Evolutionary conservation across 163 green algal species (phyloP), one percentile per base, ranked within the genome.

Genomic region (Chlamydomonas reinhardtii): DNA sequence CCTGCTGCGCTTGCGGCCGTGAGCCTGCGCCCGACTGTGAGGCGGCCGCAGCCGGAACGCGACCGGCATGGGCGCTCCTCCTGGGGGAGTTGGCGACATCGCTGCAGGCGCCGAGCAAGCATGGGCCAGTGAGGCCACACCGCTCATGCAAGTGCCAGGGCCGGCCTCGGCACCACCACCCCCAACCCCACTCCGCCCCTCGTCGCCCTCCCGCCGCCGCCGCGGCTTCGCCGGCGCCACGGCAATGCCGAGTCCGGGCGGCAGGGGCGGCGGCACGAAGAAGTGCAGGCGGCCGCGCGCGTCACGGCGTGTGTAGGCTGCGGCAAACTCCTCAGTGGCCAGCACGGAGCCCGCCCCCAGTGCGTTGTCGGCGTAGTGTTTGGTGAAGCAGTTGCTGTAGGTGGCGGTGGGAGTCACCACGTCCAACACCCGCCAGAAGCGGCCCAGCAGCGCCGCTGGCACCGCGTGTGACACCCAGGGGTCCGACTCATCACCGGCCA

Each of bases 301-400:
- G 59, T 87, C 81, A 0, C 59, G 27, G 5, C 25, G 27, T 27
- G 71, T 76, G 71, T 75, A 81, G 22, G 52, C 25, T 0, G 35
- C 56, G 24, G 81, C 81, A 22, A 87, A 81, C 19, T 81, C 29
- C 37, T 82, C 34, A 24, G 54, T 85, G 37, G 80, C 88, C 65
- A 92, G 64, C 78, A 92, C 59, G 8, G 91, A 94, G 27, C 92
- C 92, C 2, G 92, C 93, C 3, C 87, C 92, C 35, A 94, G 91
- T 37, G 81, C 54, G 69, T 93, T 94, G 48, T 83, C 89, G 37
- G 56, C 74, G 86, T 95, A 95, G 65, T 80, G 88, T 68, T 95
- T 95, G 34, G 92, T 95, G 76, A 95, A 94, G 74, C 92, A 95
- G 85, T 83, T 92, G 76, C 77, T 90, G 31, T 88, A 86, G 32